Conservation (phyloP, 495 filamentous ascomycete species). For the Penicillium flavigenum region DNA sequence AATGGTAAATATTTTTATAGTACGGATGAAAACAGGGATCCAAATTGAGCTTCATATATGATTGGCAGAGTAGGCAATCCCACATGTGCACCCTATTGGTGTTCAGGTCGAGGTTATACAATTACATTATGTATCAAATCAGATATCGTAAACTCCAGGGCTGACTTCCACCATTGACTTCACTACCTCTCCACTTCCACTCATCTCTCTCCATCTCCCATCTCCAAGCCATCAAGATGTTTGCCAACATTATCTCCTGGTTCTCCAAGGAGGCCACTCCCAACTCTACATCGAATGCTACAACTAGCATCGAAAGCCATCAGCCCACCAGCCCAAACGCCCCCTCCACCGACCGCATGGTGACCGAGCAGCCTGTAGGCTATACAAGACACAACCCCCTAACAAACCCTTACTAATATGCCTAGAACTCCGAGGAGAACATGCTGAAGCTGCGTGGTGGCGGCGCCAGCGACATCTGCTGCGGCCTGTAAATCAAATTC, state of each 20-base stretch:
- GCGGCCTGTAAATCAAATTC: conserved; percentile 41
- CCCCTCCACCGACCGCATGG: conserved; percentile 28
- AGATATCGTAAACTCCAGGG: background rate
- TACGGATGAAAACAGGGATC: background rate
- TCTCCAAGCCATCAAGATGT: conserved; percentile 31
- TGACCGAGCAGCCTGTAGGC: conserved; percentile 41
- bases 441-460: conserved; percentile 48
- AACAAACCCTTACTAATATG: background rate
- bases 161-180: background rate
- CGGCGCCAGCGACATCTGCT: conserved; percentile 43
- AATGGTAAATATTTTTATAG: background rate
- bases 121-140: background rate
- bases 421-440: conserved; percentile 37
- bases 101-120: background rate
- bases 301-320: conserved; percentile 34
- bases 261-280: conserved; percentile 36
- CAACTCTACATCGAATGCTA: conserved; percentile 32
- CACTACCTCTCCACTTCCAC: background rate
- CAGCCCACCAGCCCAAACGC: conserved; percentile 39
- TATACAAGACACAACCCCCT: background rate
- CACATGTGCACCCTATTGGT: background rate
- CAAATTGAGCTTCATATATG: background rate
- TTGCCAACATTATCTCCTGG: conserved; percentile 31
- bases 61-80: background rate
- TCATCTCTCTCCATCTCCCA: background rate